Evolutionary conservation across 2,329 filamentous ascomycete genomes (phyloP), one percentile per base, ranked within the genome.

Genomic region (Botrytis cinerea): DNA sequence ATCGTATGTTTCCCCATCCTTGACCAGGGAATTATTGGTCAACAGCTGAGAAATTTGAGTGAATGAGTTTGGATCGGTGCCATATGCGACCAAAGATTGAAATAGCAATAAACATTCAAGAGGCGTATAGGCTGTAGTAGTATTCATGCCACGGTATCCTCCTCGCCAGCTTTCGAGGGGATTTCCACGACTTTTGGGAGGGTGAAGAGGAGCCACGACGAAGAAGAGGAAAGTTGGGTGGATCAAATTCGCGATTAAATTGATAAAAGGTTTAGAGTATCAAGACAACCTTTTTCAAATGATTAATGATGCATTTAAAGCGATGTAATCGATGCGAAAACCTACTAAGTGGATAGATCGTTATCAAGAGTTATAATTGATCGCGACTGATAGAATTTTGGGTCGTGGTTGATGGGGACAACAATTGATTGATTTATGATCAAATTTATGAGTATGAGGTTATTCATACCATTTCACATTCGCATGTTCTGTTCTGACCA

Each of bases 71-170:
- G 75, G 86, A 82, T 90, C 87, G 77, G 90, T 85, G 80, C 92
- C 92, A 82, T 92, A 87, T 78, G 86, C 85, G 77, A 90, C 87
- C 76, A 97, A 87, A 75, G 91, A 91, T 83, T 95, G 93, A 84
- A 96, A 95, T 80, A 97, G 88, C 77, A 96, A 88, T 75, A 97
- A 87, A 80, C 91, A 92, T 87, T 97, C 94, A 85, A 97, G 92
- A 78, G 91, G 89, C 81, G 93, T 95, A 84, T 96, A 95, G 80
- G 87, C 86, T 81, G 87, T 87, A 83, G 83, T 82, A 80, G 83
- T 83, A 85, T 85, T 87, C 87, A 88, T 88, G 82, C 85, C 86
- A 85, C 85, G 81, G 81, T 82, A 83, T 80, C 84, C 85, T 81
- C 86, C 86, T 87, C 86, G 86, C 84, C 84, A 84, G 83, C 83